phyloP scores from a whole-genome alignment of 495 filamentous ascomycete species.

The Parmelia sp. region DNA sequence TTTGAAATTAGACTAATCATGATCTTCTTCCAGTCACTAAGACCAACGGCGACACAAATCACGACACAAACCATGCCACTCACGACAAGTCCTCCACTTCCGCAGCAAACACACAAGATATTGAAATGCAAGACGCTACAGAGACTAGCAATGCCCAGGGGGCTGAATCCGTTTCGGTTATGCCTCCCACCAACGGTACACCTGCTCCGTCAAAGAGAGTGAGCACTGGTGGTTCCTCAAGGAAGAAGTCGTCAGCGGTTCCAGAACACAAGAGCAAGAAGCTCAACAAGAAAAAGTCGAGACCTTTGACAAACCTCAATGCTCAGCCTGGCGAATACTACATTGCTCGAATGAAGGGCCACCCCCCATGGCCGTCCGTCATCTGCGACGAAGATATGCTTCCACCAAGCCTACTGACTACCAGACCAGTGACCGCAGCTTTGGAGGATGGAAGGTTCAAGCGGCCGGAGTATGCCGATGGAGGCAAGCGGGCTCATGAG shows the following conservation, averaged over 20 bases:
- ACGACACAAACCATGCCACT: slow-evolving; percentile 4
- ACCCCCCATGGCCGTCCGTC: slow-evolving; percentile 84
- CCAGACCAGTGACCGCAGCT: slow-evolving; percentile 73
- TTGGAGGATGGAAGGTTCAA: slow-evolving; percentile 75
- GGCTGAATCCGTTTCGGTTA: slow-evolving; percentile 15
- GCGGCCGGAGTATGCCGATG: slow-evolving; percentile 68
- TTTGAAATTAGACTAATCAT: not conserved
- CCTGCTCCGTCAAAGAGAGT: slow-evolving; percentile 43
- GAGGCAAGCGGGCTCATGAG: slow-evolving; percentile 72
- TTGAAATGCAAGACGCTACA: slow-evolving; percentile 30
- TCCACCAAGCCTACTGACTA: slow-evolving; percentile 59
- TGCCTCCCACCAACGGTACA: slow-evolving; percentile 38
- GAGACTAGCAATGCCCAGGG: slow-evolving; percentile 27
- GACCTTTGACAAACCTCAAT: slow-evolving; percentile 61
- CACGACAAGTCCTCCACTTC: slow-evolving; percentile 6
- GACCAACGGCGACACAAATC: slow-evolving; percentile 17
- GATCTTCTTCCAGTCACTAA: slow-evolving; percentile 8
- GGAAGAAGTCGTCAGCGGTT: slow-evolving; percentile 63
- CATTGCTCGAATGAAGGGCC: slow-evolving; percentile 81
- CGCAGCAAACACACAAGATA: slow-evolving; percentile 22
- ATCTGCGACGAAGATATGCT: slow-evolving; percentile 90
- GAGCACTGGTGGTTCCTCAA: slow-evolving; percentile 33
- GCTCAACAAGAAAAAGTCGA: slow-evolving; percentile 77
- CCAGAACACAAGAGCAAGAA: slow-evolving; percentile 70
- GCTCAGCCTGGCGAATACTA: slow-evolving; percentile 81